Base-by-base conservation (phyloP, 495 filamentous ascomycete species). In the Durotheca rogersii region DNA sequence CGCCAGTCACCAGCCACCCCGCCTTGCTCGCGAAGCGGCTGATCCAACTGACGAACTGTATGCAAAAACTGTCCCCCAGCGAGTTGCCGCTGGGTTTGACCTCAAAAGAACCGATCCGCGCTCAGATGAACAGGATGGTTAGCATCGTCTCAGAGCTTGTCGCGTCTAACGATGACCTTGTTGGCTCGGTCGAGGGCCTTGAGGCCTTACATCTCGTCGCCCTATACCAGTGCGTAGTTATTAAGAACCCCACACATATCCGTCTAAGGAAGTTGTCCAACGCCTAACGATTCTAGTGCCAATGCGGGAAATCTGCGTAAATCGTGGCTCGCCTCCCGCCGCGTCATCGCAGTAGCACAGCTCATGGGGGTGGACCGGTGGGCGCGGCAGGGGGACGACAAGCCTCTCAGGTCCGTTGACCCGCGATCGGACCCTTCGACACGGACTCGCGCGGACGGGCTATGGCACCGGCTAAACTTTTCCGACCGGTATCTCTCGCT, bases 151-250 rank as follows among this genome's bases (percentile, higher is more conserved):
- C 62, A 10, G 55, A 70, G 9, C 59, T 72, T 12, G 69, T 80
- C 6, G 72, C 70, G 12, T 75, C 70, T 12, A 73, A 80, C 30
- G 77, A 82, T 36, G 71, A 72, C 32, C 55, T 81, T 0, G 54
- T 81, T 1, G 64, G 62, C n/a, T 75, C 66, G 5, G 60, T 66
- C 11, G 72, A 76, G 45, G 75, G 73, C 7, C 55, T 76, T 2
- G 69, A 78, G 46, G 66, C 65, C 37, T 54, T 78, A 6, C 47
- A 64, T 23, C 42, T 75, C 0, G 51, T 69, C 20, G 56, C 66
- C 3, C 15, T 71, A 19, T 72, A 69, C 53, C 73, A 76, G 55
- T 58, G 53, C 2, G 55, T 52, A 37, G n/a, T n/a, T n/a, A n/a
- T n/a, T n/a, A n/a, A n/a, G n/a, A n/a, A n/a, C n/a, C n/a, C n/a